Conservation (phyloP, 495 filamentous ascomycete species). For the Lepraria neglecta region DNA sequence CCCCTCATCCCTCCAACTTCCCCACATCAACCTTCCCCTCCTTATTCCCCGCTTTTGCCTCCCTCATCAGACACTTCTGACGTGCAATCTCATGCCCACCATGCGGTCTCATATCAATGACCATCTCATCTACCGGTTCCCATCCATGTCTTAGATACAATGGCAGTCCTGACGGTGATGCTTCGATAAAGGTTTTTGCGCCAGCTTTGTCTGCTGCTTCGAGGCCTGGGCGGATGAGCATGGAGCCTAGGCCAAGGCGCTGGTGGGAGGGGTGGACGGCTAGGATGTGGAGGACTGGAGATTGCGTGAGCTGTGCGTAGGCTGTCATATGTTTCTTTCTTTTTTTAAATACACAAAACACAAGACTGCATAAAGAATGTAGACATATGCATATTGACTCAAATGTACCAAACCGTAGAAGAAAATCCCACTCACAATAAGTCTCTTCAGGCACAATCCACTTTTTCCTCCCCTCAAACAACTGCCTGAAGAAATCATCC, state of each 20-base stretch:
- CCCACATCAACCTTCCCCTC: background rate
- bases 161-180: conserved; percentile 43
- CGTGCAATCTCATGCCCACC: conserved; percentile 22
- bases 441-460: conserved; percentile 17
- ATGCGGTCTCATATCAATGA: conserved; percentile 32
- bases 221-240: conserved; percentile 46
- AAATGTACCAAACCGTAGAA: too few relatives aligned
- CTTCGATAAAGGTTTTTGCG: conserved; percentile 47
- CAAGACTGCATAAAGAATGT: too few relatives aligned
- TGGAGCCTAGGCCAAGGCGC: conserved; percentile 44
- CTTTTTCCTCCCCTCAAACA: conserved; percentile 14
- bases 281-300: conserved; percentile 35
- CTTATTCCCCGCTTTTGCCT: conserved; percentile 12
- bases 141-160: conserved; percentile 54
- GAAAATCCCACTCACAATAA: conserved; percentile 18
- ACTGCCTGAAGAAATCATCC: conserved; percentile 21
- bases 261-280: conserved; percentile 43
- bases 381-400: too few relatives aligned
- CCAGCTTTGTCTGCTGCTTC: conserved; percentile 44
- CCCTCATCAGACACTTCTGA: conserved; percentile 17
- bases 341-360: too few relatives aligned
- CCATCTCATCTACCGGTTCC: conserved; percentile 36
- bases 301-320: background rate
- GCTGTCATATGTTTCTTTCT: too few relatives aligned
- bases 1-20: too few relatives aligned